Base-by-base conservation (phyloP, 805 yeast genomes). In the Clavispora phyllophila region DNA sequence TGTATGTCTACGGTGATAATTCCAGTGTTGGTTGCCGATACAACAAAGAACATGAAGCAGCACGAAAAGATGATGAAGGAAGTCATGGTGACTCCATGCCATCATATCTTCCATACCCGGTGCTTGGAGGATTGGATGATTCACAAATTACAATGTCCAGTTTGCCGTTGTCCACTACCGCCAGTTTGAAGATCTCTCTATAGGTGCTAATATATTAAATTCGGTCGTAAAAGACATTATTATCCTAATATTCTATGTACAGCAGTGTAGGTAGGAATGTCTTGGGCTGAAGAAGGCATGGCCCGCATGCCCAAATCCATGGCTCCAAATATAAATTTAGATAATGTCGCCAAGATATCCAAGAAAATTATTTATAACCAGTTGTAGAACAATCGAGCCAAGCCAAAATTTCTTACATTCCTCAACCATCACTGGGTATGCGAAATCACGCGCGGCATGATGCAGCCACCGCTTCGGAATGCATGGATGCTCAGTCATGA, bases 111-210 rank as follows among this genome's bases (percentile, higher is more conserved):
- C 75, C 97, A 90, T 58, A 76, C 87, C 2, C 81, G 77, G n/a
- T 90, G 98, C 65, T 67, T 91, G 49, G 95, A 87, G 57, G 79
- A 76, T 48, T 91, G 97, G 97, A 88, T 91, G 96, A 78, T 82
- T 60, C 85, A 87, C 59, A 87, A 89, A 55, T 64, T 91, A 39
- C 96, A 89, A 56, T 91, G 98, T 64, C 98, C 98, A 0, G 90
- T 89, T 6, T 91, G 98, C 63, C 75, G 97, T 55, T 78, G 79
- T 43, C 76, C 87, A 18, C 66, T 91, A 32, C 97, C 97, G 2
- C 96, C 96, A 1, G 66, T 85, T 14, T 50, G 32, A 37, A 6
- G 9, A 9, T 25, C 5, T 6, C n/a, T 6, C 10, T 7, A 7
- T 25, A 10, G n/a, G n/a, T 25, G 27, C 10, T 7, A 12, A 25